Base-by-base conservation (phyloP, 2,329 filamentous ascomycete genomes). In the Phaeosphaeriaceae sp. region DNA sequence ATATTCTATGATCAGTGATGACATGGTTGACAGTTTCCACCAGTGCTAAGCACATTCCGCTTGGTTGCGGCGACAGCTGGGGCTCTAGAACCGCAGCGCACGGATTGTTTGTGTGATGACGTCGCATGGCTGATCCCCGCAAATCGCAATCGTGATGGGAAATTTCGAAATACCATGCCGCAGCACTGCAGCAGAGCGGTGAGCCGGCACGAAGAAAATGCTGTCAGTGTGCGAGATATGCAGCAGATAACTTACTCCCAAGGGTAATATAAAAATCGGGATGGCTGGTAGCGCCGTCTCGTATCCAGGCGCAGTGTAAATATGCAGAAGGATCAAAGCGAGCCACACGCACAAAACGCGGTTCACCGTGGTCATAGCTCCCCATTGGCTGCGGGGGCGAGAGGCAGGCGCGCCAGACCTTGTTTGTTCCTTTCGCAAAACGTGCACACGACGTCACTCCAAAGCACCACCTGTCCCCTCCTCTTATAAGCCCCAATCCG, bases 361-460 rank as follows among this genome's bases (percentile, higher is more conserved):
- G 62, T 63, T 53, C 33, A 13, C 53, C 48, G 53, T 21, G 17
- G 21, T 61, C 56, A 58, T 40, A 53, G 55, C 53, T 58, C 54
- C 54, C 53, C 57, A 72, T 72, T 72, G 68, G 69, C 60, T 64
- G 54, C 51, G 41, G 51, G n/a, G 27, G 54, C 52, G 41, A 15
- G 50, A 63, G 62, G 61, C 61, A 66, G 58, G 57, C 59, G 63
- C 63, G 54, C 36, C 53, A 54, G 57, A 59, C 54, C 63, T 66
- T 66, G 64, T 66, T 66, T 62, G 63, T 25, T 22, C 22, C n/a
- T 59, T 59, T 55, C 54, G 54, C 51, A 51, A 54, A 63, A 71
- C 65, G 68, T 70, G 62, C 61, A 63, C 57, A 61, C 64, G 72
- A 76, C 73, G 72, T 75, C 70, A 73, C 69, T 58, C 48, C 54